phyloP scores from a whole-genome alignment of 2,329 filamentous ascomycete genomes.

The Xylaria sp. region DNA sequence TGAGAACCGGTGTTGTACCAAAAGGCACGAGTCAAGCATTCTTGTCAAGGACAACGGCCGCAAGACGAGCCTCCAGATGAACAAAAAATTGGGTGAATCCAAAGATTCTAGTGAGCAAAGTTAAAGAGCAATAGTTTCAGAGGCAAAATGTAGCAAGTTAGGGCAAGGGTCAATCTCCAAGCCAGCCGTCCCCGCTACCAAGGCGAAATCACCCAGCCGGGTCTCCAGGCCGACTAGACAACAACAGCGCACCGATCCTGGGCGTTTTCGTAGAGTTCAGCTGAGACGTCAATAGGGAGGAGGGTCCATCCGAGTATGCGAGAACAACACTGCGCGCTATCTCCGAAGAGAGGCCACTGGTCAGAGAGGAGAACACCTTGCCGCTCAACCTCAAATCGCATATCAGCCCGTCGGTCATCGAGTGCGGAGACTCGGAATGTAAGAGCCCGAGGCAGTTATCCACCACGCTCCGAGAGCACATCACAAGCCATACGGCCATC shows the following conservation, averaged over 20 bases:
- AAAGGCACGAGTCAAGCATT: constrained; percentile 15
- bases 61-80: constrained; percentile 14
- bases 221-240: constrained; percentile 18
- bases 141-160: constrained; percentile 27
- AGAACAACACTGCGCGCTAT: constrained; percentile 23
- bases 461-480: constrained; percentile 29
- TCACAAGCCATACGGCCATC: constrained; percentile 22
- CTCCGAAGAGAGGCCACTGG: constrained; percentile 31
- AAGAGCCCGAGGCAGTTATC: constrained; percentile 18
- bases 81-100: constrained; percentile 27
- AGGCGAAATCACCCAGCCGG: constrained; percentile 23
- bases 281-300: constrained; percentile 26
- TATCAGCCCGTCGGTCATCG: constrained; percentile 23
- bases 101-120: constrained; percentile 29
- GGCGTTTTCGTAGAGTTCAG: constrained; percentile 27
- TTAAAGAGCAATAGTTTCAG: constrained; percentile 24
- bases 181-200: constrained; percentile 24
- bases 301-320: constrained; percentile 27
- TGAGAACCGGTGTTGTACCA: neutral
- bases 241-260: constrained; percentile 32
- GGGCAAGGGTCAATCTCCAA: constrained; percentile 6
- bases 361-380: constrained; percentile 26
- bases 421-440: constrained; percentile 2
- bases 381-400: constrained; percentile 21
- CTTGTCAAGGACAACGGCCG: constrained; percentile 30